Evolutionary conservation across 2,329 filamentous ascomycete species (phyloP), one percentile per base, ranked within the genome.

Genomic region (Colletotrichum magnum): DNA sequence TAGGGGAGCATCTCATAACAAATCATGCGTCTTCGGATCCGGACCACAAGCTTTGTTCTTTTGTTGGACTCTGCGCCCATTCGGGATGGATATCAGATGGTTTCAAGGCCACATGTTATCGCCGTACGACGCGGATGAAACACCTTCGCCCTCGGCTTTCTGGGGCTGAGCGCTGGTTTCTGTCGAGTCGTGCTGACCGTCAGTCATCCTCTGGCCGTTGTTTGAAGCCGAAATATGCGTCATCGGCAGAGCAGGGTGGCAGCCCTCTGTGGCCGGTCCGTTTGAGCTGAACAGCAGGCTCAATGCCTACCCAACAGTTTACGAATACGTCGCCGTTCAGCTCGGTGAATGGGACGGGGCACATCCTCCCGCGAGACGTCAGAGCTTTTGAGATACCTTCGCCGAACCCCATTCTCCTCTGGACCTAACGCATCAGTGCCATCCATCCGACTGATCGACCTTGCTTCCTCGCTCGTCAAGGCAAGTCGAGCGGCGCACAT

Each of bases 341-440:
- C 48, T 32, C 48, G 26, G 15, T 13, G 13, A 52, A 7, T 18
- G 56, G 45, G 47, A 65, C 47, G 56, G 45, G 47, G 59, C 47
- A 48, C 21, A 52, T 58, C n/a, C 12, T 12, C 41, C 32, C 21
- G 13, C 45, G 50, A 32, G 50, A 56, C 50, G 62, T 56, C 57
- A 43, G 48, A 57, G 67, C 66, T 57, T 36, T 65, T 69, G 62
- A 69, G 57, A 69, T 69, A 69, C 56, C 36, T 57, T 48, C 24
- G 16, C 26, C 13, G n/a, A n/a, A 13, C 67, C 56, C 36, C 5
- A 15, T 26, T 41, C 9, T n/a, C 10, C 15, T 39, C 26, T 36
- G 7, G 7, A 36, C 9, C 32, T 10, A 36, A 36, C 43, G 41
- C 41, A n/a, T 43, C 41, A 43, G 39, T 51, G 21, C 58, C 18